Conservation (phyloP, 495 filamentous ascomycete genomes). For the Sphaerosporella brunnea region DNA sequence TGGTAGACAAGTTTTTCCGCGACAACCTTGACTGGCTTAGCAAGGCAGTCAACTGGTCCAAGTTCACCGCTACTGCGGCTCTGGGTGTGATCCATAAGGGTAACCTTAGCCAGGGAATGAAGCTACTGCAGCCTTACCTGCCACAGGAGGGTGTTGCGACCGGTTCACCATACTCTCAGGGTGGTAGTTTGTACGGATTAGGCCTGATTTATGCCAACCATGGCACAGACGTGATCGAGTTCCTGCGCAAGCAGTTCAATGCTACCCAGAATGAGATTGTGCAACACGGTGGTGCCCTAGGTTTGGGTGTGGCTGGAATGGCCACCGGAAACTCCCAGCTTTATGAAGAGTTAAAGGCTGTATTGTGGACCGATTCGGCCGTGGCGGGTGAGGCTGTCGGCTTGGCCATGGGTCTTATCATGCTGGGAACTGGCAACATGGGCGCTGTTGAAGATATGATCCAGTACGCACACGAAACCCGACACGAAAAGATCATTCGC, state of each 20-base stretch:
- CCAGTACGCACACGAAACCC: slow-evolving; percentile 90
- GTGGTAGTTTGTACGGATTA: slow-evolving; percentile 86
- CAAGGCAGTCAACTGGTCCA: slow-evolving; percentile 99
- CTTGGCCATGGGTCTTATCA: slow-evolving; percentile 87
- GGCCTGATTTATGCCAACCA: slow-evolving; percentile 97
- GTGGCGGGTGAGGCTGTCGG: slow-evolving; percentile 95
- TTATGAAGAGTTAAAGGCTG: slow-evolving; percentile 72
- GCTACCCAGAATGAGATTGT: slow-evolving; percentile 83
- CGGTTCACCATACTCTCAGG: slow-evolving; percentile 78
- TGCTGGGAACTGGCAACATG: slow-evolving; percentile 87
- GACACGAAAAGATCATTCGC: slow-evolving; percentile 96
- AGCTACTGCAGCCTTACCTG: slow-evolving; percentile 86
- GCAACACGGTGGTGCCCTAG: slow-evolving; percentile 88
- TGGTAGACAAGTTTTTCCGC: slow-evolving; percentile 90
- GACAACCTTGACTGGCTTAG: slow-evolving; percentile 96
- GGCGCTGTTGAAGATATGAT: slow-evolving; percentile 88
- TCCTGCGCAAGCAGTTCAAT: slow-evolving; percentile 72
- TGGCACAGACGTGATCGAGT: slow-evolving; percentile 76
- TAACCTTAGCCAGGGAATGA: slow-evolving; percentile 79
- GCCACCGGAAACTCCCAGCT: slow-evolving; percentile 79
- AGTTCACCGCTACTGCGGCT: slow-evolving; percentile 94
- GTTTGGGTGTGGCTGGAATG: slow-evolving; percentile 94
- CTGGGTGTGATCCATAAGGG: slow-evolving; percentile 92
- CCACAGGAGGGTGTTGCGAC: slow-evolving; percentile 52
- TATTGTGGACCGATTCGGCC: slow-evolving; percentile 81